Evolutionary conservation across 345 rosid species (phyloP).

Genomic region (Populus alba): DNA sequence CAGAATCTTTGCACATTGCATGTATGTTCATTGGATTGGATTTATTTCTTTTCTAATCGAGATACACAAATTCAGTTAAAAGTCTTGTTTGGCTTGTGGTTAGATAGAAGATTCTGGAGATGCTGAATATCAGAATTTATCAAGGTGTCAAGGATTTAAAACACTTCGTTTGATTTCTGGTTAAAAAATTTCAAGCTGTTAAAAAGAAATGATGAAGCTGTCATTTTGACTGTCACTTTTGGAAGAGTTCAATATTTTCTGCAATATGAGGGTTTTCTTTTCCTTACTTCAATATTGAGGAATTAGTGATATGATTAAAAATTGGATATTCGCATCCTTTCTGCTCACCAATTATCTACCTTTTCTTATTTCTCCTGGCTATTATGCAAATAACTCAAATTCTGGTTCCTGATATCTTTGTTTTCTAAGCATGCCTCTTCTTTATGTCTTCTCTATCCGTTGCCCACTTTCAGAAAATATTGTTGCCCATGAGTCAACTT

Average conservation of each 20-base stretch:
- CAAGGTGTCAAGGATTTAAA: neutral
- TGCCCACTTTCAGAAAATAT: neutral
- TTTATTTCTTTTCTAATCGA: neutral
- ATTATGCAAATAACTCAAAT: neutral
- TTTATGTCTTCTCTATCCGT: neutral
- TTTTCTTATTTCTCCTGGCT: constrained; percentile 1
- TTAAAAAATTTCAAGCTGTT: neutral
- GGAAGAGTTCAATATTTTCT: neutral
- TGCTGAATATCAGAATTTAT: neutral
- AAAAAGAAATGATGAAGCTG: neutral
- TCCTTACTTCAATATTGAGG: neutral
- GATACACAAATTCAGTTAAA: neutral
- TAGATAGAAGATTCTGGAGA: neutral
- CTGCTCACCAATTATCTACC: neutral
- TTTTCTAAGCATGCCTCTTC: neutral
- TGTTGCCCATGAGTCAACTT: neutral
- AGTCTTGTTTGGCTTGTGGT: neutral
- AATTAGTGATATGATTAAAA: neutral
- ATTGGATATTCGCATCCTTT: neutral
- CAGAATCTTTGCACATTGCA: neutral
- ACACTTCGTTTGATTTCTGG: neutral
- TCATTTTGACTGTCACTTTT: constrained; percentile 6
- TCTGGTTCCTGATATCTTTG: neutral
- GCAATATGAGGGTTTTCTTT: neutral
- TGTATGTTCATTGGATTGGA: neutral